Base-by-base conservation (phyloP, 306 rosid genomes). In the Urtica urens region DNA sequence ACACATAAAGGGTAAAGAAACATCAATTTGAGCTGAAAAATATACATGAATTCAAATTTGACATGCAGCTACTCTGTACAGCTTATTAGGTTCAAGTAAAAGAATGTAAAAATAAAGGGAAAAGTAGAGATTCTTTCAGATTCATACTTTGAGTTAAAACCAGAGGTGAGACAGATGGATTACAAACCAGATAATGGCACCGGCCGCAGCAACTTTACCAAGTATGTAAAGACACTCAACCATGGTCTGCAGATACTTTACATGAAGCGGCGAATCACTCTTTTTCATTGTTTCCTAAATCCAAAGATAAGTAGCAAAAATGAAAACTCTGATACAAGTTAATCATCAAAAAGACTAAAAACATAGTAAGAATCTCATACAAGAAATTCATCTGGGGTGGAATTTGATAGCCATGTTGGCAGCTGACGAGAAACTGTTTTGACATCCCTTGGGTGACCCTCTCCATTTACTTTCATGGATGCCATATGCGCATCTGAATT, bases 311-410 rank as follows among this genome's bases (percentile, higher is more conserved):
- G 51, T 62, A 43, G n/a, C 43, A 24, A 55, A 43, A 62, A 66
- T 44, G 31, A 76, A 67, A 79, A 53, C 51, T 45, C 48, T 23
- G 45, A 58, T 55, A 76, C 11, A 45, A 52, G 23, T 62, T 51
- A 21, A 22, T 38, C 46, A 61, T 43, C 44, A 31, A 22, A 45
- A 38, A 18, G 63, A 71, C 46, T 41, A 43, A 56, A 49, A 57
- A 33, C 29, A 47, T 53, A 53, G 53, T 53, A 29, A 51, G 42
- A 3, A 43, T 46, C 38, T 35, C 85, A 35, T 81, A 92, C 99
- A 73, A 92, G 94, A 92, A 92, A 92, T 62, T 92, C 99, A 68
- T 92, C 96, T 29, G 99, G 99, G 39, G 90, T 92, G 22, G 99
- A 79, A 70, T 79, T 66, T 20, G 73, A 83, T 67, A 92, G 93